phyloP scores from a whole-genome alignment of 2,329 filamentous ascomycete genomes.

The Penicillium brasilianum region DNA sequence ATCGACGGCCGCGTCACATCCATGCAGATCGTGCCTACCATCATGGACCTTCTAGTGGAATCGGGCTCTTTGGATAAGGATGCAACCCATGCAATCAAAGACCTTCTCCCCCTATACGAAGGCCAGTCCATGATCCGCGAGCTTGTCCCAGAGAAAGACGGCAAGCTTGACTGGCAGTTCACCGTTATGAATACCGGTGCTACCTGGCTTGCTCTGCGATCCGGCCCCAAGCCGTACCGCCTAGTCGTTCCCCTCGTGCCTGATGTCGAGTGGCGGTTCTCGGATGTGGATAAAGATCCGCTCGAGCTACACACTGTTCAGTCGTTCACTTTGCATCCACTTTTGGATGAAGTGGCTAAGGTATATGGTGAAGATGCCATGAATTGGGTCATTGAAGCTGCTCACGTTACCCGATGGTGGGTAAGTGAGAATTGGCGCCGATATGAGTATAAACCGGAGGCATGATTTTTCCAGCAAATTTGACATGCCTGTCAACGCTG shows the following conservation, averaged over 20 bases:
- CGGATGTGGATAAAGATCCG: conserved; percentile 41
- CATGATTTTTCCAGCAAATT: conserved; percentile 9
- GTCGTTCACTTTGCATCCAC: conserved; percentile 37
- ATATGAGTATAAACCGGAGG: conserved; percentile 25
- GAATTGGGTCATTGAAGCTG: conserved; percentile 44
- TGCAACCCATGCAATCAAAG: conserved; percentile 41
- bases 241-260: conserved; percentile 79
- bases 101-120: conserved; percentile 53
- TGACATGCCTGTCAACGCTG: no score
- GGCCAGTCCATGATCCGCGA: conserved; percentile 55
- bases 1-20: conserved; percentile 28
- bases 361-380: conserved; percentile 41
- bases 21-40: conserved; percentile 50
- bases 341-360: conserved; percentile 33
- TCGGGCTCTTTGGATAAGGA: conserved; percentile 45
- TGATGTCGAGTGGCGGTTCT: conserved; percentile 58
- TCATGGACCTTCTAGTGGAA: conserved; percentile 52
- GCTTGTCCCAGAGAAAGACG: conserved; percentile 41
- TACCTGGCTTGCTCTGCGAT: conserved; percentile 67
- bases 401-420: conserved; percentile 47
- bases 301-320: conserved; percentile 40
- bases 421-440: conserved; percentile 39
- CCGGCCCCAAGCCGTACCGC: conserved; percentile 75
- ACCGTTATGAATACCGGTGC: conserved; percentile 43
- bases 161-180: conserved; percentile 43